Evolutionary conservation across 1,139 yeast species (phyloP).

Genomic region (Candida sp.): DNA sequence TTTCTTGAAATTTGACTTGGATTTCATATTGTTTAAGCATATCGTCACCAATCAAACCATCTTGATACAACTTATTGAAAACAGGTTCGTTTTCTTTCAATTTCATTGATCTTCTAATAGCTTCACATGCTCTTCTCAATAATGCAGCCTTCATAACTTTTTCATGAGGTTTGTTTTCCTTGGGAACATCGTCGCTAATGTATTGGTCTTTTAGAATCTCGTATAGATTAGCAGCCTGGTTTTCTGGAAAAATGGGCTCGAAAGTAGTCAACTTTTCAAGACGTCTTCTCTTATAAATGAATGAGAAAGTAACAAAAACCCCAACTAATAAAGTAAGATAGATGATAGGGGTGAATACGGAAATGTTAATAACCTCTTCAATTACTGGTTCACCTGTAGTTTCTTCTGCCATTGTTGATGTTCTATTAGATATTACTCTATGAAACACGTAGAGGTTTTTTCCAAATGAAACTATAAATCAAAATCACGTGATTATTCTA

Average conservation of each 20-base stretch:
- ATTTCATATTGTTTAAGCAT: constrained; percentile 76
- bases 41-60: constrained; percentile 90
- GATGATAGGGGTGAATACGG: constrained; percentile 82
- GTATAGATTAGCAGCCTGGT: constrained; percentile 64
- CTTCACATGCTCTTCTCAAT: constrained; percentile 70
- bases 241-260: constrained; percentile 70
- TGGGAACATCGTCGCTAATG: constrained; percentile 33
- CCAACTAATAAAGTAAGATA: constrained; percentile 72
- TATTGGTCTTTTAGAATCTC: constrained; percentile 50
- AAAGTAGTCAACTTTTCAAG: constrained; percentile 50
- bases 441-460: constrained; percentile 7
- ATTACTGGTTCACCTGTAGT: constrained; percentile 10
- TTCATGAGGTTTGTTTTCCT: constrained; percentile 62
- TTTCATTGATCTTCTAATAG: constrained; percentile 62
- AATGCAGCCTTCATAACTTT: constrained; percentile 85
- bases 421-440: too few species aligned
- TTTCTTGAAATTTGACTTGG: constrained; percentile 73
- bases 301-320: constrained; percentile 72
- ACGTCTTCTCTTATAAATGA: constrained; percentile 62
- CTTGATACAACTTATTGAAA: constrained; percentile 71
- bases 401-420: constrained; percentile 1
- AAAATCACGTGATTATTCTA: not conserved
- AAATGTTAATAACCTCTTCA: constrained; percentile 47
- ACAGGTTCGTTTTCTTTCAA: constrained; percentile 72
- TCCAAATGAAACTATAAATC: not conserved